Evolutionary conservation across 192 early-diverging fungal species (phyloP), one percentile per base, ranked within the genome.

Genomic region (Diversispora epigaea): DNA sequence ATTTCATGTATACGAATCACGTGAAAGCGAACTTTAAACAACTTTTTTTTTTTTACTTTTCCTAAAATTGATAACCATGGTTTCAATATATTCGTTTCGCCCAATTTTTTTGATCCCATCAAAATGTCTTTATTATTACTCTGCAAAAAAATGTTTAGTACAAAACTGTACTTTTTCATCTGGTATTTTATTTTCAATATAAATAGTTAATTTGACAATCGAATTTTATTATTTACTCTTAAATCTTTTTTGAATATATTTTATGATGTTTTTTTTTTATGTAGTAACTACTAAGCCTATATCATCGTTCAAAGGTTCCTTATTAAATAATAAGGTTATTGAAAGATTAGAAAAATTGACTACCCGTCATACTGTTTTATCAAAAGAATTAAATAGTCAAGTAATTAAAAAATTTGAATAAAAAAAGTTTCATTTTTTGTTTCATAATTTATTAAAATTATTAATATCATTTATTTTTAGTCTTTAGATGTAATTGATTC

Each of bases 291-390:
- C 8, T 9, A 17, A 14, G 4, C 60, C 25, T 39, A 32, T 39
- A 46, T 52, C 12, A 50, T 49, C 43, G 11, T 9, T 57, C 2
- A 71, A 71, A 56, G 68, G 55, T n/a, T 39, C 68, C 7, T 70
- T 70, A 41, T 41, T 70, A 1, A 71, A 71, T 10, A 32, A 12
- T 56, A 71, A 71, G 56, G n/a, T 71, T 41, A 50, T 22, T 41
- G 68, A 71, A 71, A 71, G 40, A 40, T 40, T 71, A 22, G 68
- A 71, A 56, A 17, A 10, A 3, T 71, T 71, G 41, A 43, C 44
- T 32, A 41, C 10, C 22, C 47, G 68, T n/a, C 68, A 71, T 55
- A 40, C 47, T 71, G 25, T 10, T 25, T 40, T 71, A 40, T 56
- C 49, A 1, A 55, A 71, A 44, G 39, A 57, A 43, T 55, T 71